Conservation (phyloP, 192 early-diverging fungal genomes). For the Linnemannia zychae region DNA sequence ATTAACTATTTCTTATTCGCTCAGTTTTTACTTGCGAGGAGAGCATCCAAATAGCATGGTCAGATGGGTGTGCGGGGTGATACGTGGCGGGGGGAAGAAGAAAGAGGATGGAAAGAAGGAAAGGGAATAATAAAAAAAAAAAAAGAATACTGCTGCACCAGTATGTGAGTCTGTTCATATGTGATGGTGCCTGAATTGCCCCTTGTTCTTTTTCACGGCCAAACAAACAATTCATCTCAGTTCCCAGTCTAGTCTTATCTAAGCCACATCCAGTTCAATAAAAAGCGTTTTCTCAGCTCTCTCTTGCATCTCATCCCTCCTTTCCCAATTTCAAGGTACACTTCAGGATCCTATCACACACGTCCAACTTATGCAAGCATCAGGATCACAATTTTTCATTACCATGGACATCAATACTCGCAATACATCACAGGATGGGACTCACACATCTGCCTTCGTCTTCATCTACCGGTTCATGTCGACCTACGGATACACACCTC, state of each 20-base stretch:
- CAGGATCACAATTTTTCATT: neutral
- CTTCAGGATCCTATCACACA: neutral
- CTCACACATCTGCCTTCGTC: neutral
- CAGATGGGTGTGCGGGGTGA: too few species aligned
- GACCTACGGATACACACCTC: neutral
- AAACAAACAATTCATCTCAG: too few species aligned
- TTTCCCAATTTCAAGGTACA: slow-evolving; percentile 31
- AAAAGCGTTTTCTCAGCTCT: neutral
- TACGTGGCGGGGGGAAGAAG: too few species aligned
- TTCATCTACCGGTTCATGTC: neutral
- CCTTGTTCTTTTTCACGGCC: too few species aligned
- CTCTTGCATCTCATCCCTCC: neutral
- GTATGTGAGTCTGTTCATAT: too few species aligned
- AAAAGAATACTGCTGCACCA: too few species aligned
- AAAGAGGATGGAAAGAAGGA: too few species aligned
- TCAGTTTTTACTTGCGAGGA: too few species aligned
- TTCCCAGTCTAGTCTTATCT: neutral
- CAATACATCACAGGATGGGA: neutral
- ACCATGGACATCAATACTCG: neutral
- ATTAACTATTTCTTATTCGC: too few species aligned
- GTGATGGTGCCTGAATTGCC: too few species aligned
- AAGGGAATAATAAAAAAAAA: too few species aligned
- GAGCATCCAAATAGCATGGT: too few species aligned
- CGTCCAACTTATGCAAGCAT: neutral
- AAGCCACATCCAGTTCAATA: slow-evolving; percentile 2